These are phyloP conservation scores for Penicillium sp. DNA, from an alignment of 2,329 filamentous ascomycete genomes.

Conservation along the genomic window DNA sequence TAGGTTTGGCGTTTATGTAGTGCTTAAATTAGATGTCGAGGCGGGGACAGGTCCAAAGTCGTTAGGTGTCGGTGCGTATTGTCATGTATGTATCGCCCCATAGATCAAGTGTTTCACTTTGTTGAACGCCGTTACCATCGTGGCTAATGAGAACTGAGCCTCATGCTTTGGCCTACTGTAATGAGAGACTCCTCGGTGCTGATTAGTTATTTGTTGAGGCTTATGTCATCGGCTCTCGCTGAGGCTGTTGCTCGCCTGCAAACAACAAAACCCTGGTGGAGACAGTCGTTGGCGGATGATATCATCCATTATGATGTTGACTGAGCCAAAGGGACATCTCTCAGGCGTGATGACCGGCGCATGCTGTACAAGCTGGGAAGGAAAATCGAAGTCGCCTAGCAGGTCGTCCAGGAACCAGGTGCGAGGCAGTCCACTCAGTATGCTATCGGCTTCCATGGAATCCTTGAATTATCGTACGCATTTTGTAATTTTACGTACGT, in stretches of 20 bases:
- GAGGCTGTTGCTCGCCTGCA: constrained; percentile 1
- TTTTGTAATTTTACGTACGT: too few relatives aligned
- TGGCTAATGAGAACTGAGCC: background rate
- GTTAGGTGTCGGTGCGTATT: constrained; percentile 9
- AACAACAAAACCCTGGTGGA: background rate
- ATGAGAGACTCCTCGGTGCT: background rate
- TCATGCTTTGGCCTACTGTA: background rate
- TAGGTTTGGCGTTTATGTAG: too few relatives aligned
- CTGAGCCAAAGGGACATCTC: constrained; percentile 6
- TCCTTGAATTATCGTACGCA: too few relatives aligned
- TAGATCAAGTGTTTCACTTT: background rate
- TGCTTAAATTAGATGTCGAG: too few relatives aligned
- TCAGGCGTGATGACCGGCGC: constrained; percentile 7
- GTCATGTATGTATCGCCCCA: constrained; percentile 3
- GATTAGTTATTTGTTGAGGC: constrained; percentile 4
- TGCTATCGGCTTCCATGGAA: constrained; percentile 1
- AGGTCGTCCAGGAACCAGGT: background rate
- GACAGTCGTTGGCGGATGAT: constrained; percentile 4
- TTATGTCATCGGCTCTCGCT: background rate
- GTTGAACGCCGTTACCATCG: constrained; percentile 2
- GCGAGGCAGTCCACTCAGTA: background rate
- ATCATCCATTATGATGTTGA: constrained; percentile 5
- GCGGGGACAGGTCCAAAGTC: too few relatives aligned
- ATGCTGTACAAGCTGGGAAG: background rate
- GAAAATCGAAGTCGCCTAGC: constrained; percentile 2